Conservation (phyloP, 371 early-diverging fungal species). For the Mortierella sp. region DNA sequence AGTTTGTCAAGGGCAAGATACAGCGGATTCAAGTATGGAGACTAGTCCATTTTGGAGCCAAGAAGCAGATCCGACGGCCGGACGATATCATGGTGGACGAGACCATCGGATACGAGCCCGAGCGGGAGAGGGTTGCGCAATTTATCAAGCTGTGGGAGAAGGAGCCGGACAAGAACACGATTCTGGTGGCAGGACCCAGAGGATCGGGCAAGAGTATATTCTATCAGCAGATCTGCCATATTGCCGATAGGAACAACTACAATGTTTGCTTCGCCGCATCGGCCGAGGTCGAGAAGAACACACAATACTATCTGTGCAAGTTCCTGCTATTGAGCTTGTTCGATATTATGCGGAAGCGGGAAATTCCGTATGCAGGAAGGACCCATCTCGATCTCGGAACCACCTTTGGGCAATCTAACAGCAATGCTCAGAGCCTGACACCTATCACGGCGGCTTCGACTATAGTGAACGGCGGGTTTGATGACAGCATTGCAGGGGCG, state of each 20-base stretch:
- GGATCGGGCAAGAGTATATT: constrained; percentile 56
- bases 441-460: not conserved
- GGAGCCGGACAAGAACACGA: constrained; percentile 30
- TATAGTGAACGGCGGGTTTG: not conserved
- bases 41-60: constrained; percentile 63
- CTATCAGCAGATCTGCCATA: constrained; percentile 40
- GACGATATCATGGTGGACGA: constrained; percentile 49
- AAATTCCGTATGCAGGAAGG: constrained; percentile 51
- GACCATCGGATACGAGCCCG: constrained; percentile 65
- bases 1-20: constrained; percentile 71
- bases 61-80: constrained; percentile 29
- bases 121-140: constrained; percentile 59
- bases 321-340: constrained; percentile 63
- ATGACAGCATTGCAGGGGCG: not conserved
- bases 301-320: constrained; percentile 66
- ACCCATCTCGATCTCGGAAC: not conserved
- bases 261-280: constrained; percentile 61
- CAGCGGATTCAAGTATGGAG: constrained; percentile 67
- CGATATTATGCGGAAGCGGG: constrained; percentile 59
- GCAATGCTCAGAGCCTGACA: not conserved
- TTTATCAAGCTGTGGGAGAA: constrained; percentile 62
- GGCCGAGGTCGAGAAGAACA: constrained; percentile 70
- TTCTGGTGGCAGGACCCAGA: constrained; percentile 39
- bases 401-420: not conserved
- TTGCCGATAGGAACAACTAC: constrained; percentile 48